Evolutionary conservation across 495 filamentous ascomycete species (phyloP).

Genomic region (Lentithecium fluviatile): DNA sequence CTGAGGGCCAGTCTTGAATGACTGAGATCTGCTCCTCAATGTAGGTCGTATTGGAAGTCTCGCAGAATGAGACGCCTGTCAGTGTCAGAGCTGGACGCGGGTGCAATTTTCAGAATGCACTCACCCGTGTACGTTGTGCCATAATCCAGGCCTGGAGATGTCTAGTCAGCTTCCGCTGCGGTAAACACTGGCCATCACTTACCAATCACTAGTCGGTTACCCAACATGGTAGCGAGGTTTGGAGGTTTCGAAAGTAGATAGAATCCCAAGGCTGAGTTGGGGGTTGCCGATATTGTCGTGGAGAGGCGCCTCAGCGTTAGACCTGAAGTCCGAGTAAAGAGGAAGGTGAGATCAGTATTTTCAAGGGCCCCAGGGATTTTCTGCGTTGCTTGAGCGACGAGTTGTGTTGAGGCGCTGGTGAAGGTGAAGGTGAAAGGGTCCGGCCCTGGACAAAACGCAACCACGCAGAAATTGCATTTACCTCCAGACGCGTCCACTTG

Average conservation of each 20-base stretch:
- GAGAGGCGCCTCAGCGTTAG: neutral
- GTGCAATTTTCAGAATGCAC: neutral
- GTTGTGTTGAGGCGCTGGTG: neutral
- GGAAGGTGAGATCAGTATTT: neutral
- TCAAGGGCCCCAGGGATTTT: neutral
- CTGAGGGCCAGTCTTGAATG: conserved; percentile 22
- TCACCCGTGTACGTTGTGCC: conserved; percentile 24
- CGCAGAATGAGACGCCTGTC: conserved; percentile 25
- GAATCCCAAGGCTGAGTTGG: neutral
- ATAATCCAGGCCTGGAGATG: conserved; percentile 15
- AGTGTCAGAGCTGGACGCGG: neutral
- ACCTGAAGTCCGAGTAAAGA: neutral
- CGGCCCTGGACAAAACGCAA: neutral
- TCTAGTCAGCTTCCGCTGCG: neutral
- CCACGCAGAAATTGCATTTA: neutral
- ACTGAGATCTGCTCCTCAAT: conserved; percentile 6
- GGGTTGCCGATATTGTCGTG: neutral
- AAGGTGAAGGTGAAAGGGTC: neutral
- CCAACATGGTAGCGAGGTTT: neutral
- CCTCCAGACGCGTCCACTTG: neutral
- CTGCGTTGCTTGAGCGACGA: neutral
- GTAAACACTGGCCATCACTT: neutral
- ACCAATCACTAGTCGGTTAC: conserved; percentile 19
- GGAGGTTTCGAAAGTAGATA: neutral
- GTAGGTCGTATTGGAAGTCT: conserved; percentile 1